These are phyloP conservation scores for Cladorrhinum samala DNA, from an alignment of 495 filamentous ascomycete genomes.

Conservation along the genomic window DNA sequence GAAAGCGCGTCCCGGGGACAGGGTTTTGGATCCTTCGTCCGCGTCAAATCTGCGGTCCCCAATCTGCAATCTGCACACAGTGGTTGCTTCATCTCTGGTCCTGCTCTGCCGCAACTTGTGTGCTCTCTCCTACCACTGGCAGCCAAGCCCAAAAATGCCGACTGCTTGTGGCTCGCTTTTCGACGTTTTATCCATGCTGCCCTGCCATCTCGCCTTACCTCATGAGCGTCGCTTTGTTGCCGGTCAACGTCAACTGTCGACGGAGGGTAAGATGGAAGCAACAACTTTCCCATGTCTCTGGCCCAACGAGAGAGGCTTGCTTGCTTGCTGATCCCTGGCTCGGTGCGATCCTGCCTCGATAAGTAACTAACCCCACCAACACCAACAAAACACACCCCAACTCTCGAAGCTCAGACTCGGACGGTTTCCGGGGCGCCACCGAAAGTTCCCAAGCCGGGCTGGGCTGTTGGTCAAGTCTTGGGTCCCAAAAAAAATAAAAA, in stretches of 20 bases:
- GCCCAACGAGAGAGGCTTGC: background rate
- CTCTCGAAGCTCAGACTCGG: background rate
- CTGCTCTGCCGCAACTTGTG: background rate
- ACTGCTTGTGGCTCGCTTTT: no score
- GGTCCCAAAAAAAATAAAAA: background rate
- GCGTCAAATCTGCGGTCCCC: no score
- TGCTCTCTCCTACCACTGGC: no score
- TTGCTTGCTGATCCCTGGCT: background rate
- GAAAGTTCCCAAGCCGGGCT: background rate
- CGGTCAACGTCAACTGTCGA: no score
- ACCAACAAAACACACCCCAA: no score
- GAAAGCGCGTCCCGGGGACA: slow-evolving; percentile 11
- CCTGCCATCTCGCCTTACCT: no score
- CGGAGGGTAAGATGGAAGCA: no score
- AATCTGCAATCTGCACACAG: slow-evolving; percentile 11
- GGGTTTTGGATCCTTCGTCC: slow-evolving; percentile 23
- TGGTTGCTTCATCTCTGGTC: slow-evolving; percentile 10
- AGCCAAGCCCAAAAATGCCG: no score
- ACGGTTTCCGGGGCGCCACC: no score
- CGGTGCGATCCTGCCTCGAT: slow-evolving; percentile 1
- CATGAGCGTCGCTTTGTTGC: no score
- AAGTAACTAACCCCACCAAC: background rate
- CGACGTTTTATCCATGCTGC: no score
- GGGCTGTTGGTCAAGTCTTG: background rate
- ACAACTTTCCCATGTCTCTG: no score